phyloP scores from a whole-genome alignment of 2,329 filamentous ascomycete genomes.

The Neopestalotiopsis sp. region DNA sequence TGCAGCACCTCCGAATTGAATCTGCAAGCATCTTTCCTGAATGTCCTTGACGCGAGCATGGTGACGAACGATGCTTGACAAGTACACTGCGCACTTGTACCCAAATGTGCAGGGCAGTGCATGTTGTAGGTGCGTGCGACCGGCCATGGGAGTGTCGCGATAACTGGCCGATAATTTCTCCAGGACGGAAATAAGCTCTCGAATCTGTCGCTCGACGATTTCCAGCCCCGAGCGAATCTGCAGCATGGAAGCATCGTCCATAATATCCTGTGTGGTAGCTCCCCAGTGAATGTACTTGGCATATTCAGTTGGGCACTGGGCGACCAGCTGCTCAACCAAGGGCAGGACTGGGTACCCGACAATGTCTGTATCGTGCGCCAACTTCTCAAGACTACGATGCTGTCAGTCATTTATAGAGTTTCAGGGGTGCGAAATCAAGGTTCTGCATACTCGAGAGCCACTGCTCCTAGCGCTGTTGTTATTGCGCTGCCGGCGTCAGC shows the following conservation, averaged over 20 bases:
- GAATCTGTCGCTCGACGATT: constrained; percentile 50
- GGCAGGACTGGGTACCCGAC: constrained; percentile 60
- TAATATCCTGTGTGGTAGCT: constrained; percentile 64
- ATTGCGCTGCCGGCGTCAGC: constrained; percentile 38
- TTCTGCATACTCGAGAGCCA: background rate
- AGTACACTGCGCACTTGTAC: constrained; percentile 61
- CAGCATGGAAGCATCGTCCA: constrained; percentile 58
- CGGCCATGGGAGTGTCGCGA: constrained; percentile 60
- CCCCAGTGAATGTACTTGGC: constrained; percentile 61
- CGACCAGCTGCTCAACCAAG: constrained; percentile 52
- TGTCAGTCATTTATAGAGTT: constrained; percentile 14
- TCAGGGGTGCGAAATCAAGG: background rate
- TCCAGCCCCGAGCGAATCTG: constrained; percentile 56
- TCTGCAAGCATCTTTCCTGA: constrained; percentile 49
- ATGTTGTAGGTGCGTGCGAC: constrained; percentile 62
- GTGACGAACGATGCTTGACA: constrained; percentile 55
- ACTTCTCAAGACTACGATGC: constrained; percentile 22
- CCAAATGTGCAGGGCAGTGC: constrained; percentile 62
- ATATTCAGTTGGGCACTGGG: constrained; percentile 31
- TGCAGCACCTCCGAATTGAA: constrained; percentile 62
- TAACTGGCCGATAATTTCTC: constrained; percentile 47
- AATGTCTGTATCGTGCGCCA: constrained; percentile 46
- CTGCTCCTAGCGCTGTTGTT: constrained; percentile 32
- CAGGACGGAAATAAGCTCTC: constrained; percentile 47
- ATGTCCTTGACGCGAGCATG: constrained; percentile 52